Base-by-base conservation (phyloP, 257 asterid species). In the Rehmannia glutinosa region DNA sequence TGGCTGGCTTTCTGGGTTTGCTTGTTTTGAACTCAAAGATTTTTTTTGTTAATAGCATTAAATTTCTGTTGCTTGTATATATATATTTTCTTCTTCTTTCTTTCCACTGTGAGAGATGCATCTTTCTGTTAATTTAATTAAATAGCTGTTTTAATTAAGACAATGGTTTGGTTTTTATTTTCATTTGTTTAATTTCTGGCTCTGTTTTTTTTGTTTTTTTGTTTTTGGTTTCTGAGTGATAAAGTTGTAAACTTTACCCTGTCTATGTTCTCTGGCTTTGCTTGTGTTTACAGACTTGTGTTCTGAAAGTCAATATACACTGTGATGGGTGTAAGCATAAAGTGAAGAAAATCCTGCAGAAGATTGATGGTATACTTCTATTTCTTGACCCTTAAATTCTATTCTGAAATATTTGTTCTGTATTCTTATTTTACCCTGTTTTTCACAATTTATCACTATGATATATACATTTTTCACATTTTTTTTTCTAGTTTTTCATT, bases 311-410 rank as follows among this genome's bases (percentile, higher is more conserved):
- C 85, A 86, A 87, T 76, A 89, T 92, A 64, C 98, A 92, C 88
- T 89, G 98, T 73, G 98, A 92, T 73, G 98, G 97, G 0, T 92
- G 98, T 78, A 92, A 87, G 80, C 84, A 83, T 3, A 87, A 87
- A 76, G 98, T 92, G 49, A 92, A 92, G 89, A 92, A 92, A 78
- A 92, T 87, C 82, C 71, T 92, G 83, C 96, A 92, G 81, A 92
- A 89, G 82, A 89, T 92, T 78, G 98, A 92, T 39, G 98, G 98
- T 89, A 81, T 61, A 32, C 6, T 41, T 51, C 43, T 20, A 23
- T 71, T 63, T n/a, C n/a, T n/a, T n/a, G n/a, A n/a, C n/a, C n/a
- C n/a, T n/a, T n/a, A n/a, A 43, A 56, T 73, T 75, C 64, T 75
- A 5, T 25, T n/a, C n/a, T n/a, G n/a, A n/a, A n/a, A n/a, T n/a